Conservation (phyloP, 441 rosid species). For the Gossypium laxum region DNA sequence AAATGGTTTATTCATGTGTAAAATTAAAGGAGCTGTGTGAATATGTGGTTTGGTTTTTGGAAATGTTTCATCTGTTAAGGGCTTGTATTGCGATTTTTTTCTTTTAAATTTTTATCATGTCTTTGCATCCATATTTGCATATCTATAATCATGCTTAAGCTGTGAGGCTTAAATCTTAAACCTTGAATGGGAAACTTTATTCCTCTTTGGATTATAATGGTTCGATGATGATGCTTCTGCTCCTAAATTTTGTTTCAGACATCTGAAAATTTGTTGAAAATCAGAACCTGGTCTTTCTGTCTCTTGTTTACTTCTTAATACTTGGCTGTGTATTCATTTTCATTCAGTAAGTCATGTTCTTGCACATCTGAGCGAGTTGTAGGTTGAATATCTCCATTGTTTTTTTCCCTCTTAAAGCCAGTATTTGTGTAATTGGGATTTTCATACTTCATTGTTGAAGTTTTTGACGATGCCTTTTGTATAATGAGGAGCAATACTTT, state of each 20-base stretch:
- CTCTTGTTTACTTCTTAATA: not conserved
- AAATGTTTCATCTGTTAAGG: not conserved
- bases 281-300: not conserved
- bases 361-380: not conserved
- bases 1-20: not conserved
- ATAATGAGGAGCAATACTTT: not conserved
- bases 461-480: not conserved
- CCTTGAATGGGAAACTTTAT: not conserved
- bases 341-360: not conserved
- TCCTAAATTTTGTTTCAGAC: not conserved
- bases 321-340: not conserved
- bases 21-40: not conserved
- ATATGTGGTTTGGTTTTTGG: not conserved
- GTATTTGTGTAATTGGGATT: not conserved
- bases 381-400: not conserved
- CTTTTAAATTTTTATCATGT: not conserved
- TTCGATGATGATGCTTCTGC: not conserved
- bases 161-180: not conserved
- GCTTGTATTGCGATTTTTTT: not conserved
- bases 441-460: not conserved
- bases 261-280: not conserved
- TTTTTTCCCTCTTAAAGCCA: not conserved
- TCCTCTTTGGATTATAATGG: not conserved
- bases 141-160: not conserved
- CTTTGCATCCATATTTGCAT: not conserved